Evolutionary conservation across 495 filamentous ascomycete genomes (phyloP), one percentile per base, ranked within the genome.

Genomic region (Xylaria sp.): DNA sequence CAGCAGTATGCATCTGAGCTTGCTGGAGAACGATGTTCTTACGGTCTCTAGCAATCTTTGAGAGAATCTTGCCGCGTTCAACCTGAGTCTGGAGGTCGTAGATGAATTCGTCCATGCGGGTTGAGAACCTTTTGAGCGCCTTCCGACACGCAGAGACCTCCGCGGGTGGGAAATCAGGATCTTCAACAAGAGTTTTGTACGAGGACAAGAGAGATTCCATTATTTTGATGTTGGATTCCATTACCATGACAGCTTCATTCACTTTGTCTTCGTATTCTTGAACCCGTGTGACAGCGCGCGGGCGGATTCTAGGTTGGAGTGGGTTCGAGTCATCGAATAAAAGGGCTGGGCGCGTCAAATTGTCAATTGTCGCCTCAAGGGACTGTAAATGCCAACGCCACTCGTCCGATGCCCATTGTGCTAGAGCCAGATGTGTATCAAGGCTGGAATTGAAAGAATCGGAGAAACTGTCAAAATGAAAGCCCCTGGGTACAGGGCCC

Each of bases 351-450:
- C 72, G 43, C 33, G 78, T 76, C 62, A 77, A 61, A 53, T 73
- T 55, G 26, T 80, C 76, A 46, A 80, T 75, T 2, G 66, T 68
- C 3, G 79, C 68, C 65, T 83, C 81, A 1, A 82, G 68, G 52
- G 72, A 82, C 17, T 75, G 62, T 67, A 83, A 65, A 69, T 83
- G 80, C 70, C 61, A 70, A 19, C 80, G 69, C 81, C 81, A 83
- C 7, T 77, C 76, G 52, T 80, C 79, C 0, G 69, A 76, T 21
- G 81, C 73, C 81, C 81, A 83, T 59, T 83, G 73, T 64, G 61
- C 40, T 19, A 64, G 61, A 33, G 87, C 65, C n/a, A 78, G 29
- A 80, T 80, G 71, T 76, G 74, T 70, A 2, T 76, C 62, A 12
- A 82, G 73, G 52, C 70, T 79, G 3, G 79, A 72, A 48, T 61